Evolutionary conservation across 2,329 filamentous ascomycete species (phyloP).

Genomic region (Claviceps sp.): DNA sequence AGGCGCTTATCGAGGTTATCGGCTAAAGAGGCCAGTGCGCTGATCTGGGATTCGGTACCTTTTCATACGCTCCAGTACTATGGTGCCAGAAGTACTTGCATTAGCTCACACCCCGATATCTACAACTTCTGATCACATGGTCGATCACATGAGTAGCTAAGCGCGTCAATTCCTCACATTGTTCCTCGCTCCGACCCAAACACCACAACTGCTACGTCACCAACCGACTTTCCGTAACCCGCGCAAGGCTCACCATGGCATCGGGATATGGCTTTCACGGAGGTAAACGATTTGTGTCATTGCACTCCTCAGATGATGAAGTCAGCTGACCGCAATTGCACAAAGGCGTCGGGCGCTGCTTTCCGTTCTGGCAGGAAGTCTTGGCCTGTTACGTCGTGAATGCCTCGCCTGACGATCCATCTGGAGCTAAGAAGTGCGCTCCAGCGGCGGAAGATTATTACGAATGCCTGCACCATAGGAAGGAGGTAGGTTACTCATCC

Average conservation of each 20-base stretch:
- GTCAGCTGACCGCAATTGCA: slow-evolving; percentile 11
- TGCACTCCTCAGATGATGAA: background rate
- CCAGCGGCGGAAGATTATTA: slow-evolving; percentile 91
- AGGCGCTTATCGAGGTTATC: background rate
- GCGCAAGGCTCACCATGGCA: slow-evolving; percentile 42
- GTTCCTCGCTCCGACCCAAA: background rate
- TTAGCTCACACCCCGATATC: background rate
- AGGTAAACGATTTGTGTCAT: slow-evolving; percentile 36
- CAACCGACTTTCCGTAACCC: background rate
- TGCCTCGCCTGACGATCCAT: slow-evolving; percentile 61
- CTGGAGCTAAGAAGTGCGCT: slow-evolving; percentile 77
- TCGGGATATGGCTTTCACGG: slow-evolving; percentile 73
- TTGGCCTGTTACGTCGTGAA: slow-evolving; percentile 98
- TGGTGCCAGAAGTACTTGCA: background rate
- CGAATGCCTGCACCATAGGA: slow-evolving; percentile 96
- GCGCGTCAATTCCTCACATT: background rate
- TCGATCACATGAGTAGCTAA: background rate
- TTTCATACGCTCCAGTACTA: too few species aligned
- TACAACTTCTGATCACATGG: background rate
- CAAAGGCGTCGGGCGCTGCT: slow-evolving; percentile 63
- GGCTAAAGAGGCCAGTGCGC: background rate
- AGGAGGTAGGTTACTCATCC: slow-evolving; percentile 58
- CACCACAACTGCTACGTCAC: background rate
- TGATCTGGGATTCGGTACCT: background rate
- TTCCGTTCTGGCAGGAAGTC: slow-evolving; percentile 98